phyloP scores from a whole-genome alignment of 768 basidiomycete genomes.

The Mycena latifolia region DNA sequence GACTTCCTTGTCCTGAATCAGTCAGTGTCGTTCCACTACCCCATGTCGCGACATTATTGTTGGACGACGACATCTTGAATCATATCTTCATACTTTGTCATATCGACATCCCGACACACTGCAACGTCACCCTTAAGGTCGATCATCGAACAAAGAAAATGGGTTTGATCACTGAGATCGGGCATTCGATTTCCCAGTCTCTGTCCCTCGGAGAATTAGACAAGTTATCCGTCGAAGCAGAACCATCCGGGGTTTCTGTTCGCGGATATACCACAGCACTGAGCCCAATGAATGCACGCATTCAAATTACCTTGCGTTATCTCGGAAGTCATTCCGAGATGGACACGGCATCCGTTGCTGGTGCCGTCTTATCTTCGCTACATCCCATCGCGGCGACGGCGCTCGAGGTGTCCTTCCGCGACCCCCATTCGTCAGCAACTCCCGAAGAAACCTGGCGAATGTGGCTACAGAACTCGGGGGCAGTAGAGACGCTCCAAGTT shows the following conservation, averaged over 20 bases:
- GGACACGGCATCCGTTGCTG: slow-evolving; percentile 5
- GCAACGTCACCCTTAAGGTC: slow-evolving; percentile 14
- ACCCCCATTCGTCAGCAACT: slow-evolving; percentile 5
- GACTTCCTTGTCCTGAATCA: slow-evolving; percentile 17
- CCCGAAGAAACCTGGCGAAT: slow-evolving; percentile 9
- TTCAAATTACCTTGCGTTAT: slow-evolving; percentile 8
- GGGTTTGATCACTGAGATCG: not conserved
- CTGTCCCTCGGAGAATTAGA: not conserved
- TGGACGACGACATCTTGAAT: slow-evolving; percentile 19
- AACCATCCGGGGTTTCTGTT: not conserved
- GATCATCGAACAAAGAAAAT: slow-evolving; percentile 1
- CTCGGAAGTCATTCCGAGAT: slow-evolving; percentile 1
- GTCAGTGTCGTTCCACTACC: not conserved
- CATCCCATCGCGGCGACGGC: slow-evolving; percentile 6
- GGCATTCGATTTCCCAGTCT: slow-evolving; percentile 6
- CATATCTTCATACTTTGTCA: slow-evolving; percentile 24
- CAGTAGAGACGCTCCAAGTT: slow-evolving; percentile 10
- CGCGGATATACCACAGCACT: slow-evolving; percentile 1
- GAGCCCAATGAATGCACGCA: not conserved
- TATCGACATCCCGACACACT: slow-evolving; percentile 12
- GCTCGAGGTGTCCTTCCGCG: slow-evolving; percentile 9
- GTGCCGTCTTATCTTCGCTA: not conserved
- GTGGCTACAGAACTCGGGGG: slow-evolving; percentile 5
- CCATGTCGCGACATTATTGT: slow-evolving; percentile 2
- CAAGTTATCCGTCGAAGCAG: slow-evolving; percentile 7